Percentiles rank a stretch among this genome's conserved stretches.
Evolutionary conservation across 1,139 yeast species (phyloP).

Genomic region (Debaryomyces nepalensis): DNA sequence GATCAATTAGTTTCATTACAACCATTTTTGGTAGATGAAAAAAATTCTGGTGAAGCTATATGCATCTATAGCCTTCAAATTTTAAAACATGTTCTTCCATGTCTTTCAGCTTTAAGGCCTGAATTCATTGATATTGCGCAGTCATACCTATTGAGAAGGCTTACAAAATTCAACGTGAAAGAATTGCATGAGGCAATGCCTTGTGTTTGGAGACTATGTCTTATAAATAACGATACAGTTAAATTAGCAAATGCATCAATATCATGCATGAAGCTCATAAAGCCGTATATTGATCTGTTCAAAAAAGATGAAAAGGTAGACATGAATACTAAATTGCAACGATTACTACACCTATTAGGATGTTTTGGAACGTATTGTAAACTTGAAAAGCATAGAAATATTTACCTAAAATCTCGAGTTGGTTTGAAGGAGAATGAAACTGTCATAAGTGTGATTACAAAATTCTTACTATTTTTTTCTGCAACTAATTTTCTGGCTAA

Average conservation of each 20-base stretch:
- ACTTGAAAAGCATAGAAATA: slow-evolving; percentile 49
- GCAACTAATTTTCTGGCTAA: slow-evolving; percentile 25
- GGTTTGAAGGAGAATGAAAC: slow-evolving; percentile 58
- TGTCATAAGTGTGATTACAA: slow-evolving; percentile 58
- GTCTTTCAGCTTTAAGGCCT: slow-evolving; percentile 49
- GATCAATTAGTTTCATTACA: slow-evolving; percentile 66
- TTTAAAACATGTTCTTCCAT: slow-evolving; percentile 53
- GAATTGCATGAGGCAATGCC: slow-evolving; percentile 76
- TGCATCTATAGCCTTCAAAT: slow-evolving; percentile 57
- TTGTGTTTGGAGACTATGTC: slow-evolving; percentile 60
- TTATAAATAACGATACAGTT: slow-evolving; percentile 46
- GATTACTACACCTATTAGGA: slow-evolving; percentile 66
- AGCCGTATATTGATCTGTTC: slow-evolving; percentile 41
- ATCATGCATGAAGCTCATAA: slow-evolving; percentile 56
- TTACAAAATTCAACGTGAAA: slow-evolving; percentile 60
- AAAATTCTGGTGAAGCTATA: slow-evolving; percentile 37
- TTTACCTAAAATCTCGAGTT: slow-evolving; percentile 43
- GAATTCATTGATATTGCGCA: slow-evolving; percentile 58
- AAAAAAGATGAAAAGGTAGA: slow-evolving; percentile 22
- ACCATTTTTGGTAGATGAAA: slow-evolving; percentile 59
- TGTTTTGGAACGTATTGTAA: slow-evolving; percentile 71
- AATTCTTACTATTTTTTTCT: slow-evolving; percentile 59
- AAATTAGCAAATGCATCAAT: slow-evolving; percentile 64
- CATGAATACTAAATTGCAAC: slow-evolving; percentile 53
- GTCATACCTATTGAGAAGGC: slow-evolving; percentile 50